A percentile compares a stretch with the other conserved stretches of the same genome.
Evolutionary conservation across 1,139 yeast species (phyloP).

Genomic region (Candida sp.): DNA sequence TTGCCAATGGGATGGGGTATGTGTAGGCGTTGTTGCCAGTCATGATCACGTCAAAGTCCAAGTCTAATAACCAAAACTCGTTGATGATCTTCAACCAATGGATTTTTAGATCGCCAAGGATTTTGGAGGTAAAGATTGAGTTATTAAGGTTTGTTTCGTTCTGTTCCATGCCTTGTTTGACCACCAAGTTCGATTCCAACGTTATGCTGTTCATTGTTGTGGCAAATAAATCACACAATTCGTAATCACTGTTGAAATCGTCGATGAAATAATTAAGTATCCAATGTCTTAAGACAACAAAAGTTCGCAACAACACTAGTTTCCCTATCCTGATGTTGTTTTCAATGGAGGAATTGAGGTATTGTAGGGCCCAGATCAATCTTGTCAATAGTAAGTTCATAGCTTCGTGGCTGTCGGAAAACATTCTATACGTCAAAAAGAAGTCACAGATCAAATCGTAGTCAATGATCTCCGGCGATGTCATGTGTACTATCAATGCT

Average conservation of each 20-base stretch:
- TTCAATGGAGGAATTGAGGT: slow-evolving; percentile 33
- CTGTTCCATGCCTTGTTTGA: neutral
- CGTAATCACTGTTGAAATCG: slow-evolving; percentile 57
- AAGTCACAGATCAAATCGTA: slow-evolving; percentile 84
- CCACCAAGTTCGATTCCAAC: slow-evolving; percentile 33
- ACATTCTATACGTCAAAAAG: slow-evolving; percentile 81
- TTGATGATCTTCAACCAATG: slow-evolving; percentile 42
- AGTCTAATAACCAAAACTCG: slow-evolving; percentile 36
- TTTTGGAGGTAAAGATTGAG: slow-evolving; percentile 42
- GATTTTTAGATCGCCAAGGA: slow-evolving; percentile 44
- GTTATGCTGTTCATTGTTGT: slow-evolving; percentile 52
- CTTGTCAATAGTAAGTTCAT: slow-evolving; percentile 67
- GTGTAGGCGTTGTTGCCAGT: slow-evolving; percentile 20
- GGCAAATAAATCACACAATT: slow-evolving; percentile 52
- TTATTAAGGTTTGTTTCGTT: slow-evolving; percentile 9
- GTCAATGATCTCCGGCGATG: slow-evolving; percentile 81
- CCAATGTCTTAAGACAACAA: slow-evolving; percentile 92
- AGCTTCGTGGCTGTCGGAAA: slow-evolving; percentile 59
- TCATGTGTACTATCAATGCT: slow-evolving; percentile 72
- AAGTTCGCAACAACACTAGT: slow-evolving; percentile 78
- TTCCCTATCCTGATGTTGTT: slow-evolving; percentile 58
- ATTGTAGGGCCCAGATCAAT: slow-evolving; percentile 73
- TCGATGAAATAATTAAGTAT: slow-evolving; percentile 74
- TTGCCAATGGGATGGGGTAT: slow-evolving; percentile 31
- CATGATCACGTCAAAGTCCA: slow-evolving; percentile 26